Evolutionary conservation across 1,284 basidiomycete species (phyloP), one percentile per base, ranked within the genome.

Genomic region (Trametes polyzona): DNA sequence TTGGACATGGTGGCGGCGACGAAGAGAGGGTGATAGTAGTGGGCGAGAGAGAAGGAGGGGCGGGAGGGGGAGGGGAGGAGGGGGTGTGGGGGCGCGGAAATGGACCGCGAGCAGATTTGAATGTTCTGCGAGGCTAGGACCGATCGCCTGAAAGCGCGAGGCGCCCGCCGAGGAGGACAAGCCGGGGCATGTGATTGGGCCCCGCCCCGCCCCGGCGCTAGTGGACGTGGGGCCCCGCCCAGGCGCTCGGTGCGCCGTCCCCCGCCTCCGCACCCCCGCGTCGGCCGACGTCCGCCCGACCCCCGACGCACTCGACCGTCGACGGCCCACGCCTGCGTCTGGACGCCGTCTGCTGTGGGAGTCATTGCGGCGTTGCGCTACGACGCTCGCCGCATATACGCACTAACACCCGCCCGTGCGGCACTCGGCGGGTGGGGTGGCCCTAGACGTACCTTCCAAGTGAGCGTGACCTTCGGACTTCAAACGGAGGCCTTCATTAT

Each of bases 1-100:
- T 77, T 73, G 71, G 80, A 66, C 47, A 61, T 53, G 12, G 52
- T 44, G 12, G 30, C 8, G 14, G 24, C 23, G 51, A 36, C 37
- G 43, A 30, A 14, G 37, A 30, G 24, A 23, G 29, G 43, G 35
- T 39, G 35, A 26, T n/a, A 8, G 46, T 43, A 32, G 26, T 17
- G 33, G 48, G 21, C 33, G 32, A n/a, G 24, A 30, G 24, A 24
- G 24, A 44, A 39, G 24, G 23, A 29, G 35, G 39, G 33, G 37
- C 24, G 37, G 29, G 49, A 33, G 47, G 11, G 43, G 40, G 52
- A 16, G 52, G 8, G 47, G 23, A 58, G 16, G 42, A 24, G 55
- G 50, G 58, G 36, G 24, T 53, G 52, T 26, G 55, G 52, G 61
- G 46, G 41, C 42, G 24, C 48, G 55, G 61, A 56, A 60, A 6